phyloP scores from a whole-genome alignment of 495 filamentous ascomycete genomes.

The Trypethelium eluteriae region DNA sequence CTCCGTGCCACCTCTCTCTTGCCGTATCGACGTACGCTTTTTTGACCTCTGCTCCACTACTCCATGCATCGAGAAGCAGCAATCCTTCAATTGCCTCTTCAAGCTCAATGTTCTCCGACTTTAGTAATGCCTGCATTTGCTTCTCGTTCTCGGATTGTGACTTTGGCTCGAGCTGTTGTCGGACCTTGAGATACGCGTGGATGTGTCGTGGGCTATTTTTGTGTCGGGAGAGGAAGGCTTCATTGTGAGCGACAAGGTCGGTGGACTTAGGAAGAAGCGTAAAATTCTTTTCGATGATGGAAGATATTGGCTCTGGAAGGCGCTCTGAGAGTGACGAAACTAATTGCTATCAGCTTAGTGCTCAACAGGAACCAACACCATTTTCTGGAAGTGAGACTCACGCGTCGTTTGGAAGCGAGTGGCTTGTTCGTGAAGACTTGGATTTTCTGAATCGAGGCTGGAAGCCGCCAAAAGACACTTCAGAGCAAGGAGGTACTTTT shows the following conservation, averaged over 20 bases:
- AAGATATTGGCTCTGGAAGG: conserved; percentile 52
- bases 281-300: conserved; percentile 60
- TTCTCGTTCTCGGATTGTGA: conserved; percentile 52
- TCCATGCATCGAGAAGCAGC: conserved; percentile 54
- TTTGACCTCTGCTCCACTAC: conserved; percentile 43
- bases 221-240: conserved; percentile 55
- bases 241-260: conserved; percentile 59
- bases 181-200: conserved; percentile 53
- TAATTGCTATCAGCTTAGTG: conserved; percentile 13
- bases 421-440: conserved; percentile 70
- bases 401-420: conserved; percentile 57
- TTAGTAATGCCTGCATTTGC: conserved; percentile 51
- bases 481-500: conserved; percentile 74
- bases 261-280: conserved; percentile 48
- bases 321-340: conserved; percentile 48
- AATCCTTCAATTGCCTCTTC: conserved; percentile 56
- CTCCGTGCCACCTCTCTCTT: conserved; percentile 63
- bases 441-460: conserved; percentile 59
- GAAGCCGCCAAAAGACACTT: conserved; percentile 72
- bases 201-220: conserved; percentile 56
- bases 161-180: conserved; percentile 48
- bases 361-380: not conserved
- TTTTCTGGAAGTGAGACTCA: conserved; percentile 24
- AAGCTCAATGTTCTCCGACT: conserved; percentile 46
- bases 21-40: conserved; percentile 56